phyloP scores from a whole-genome alignment of 345 rosid genomes.

The Populus ilicifolia region DNA sequence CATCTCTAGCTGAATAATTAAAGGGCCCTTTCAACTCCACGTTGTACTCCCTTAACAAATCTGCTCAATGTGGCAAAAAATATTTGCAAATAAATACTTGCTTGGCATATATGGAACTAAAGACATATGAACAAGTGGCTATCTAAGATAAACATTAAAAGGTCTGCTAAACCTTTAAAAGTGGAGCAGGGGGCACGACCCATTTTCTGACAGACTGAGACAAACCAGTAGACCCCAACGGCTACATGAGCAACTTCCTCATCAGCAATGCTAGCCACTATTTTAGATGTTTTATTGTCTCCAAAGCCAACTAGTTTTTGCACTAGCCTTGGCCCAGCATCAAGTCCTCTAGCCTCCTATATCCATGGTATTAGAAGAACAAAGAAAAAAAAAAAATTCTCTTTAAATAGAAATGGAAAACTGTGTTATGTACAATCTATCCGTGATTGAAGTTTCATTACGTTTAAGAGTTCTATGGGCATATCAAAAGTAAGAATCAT shows the following conservation, averaged over 20 bases:
- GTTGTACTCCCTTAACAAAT: conserved; percentile 61
- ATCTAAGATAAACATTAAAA: background rate
- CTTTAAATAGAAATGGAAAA: background rate
- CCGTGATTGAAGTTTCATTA: background rate
- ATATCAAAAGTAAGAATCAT: background rate
- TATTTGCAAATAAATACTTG: conserved; percentile 8
- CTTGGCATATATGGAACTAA: background rate
- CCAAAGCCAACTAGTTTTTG: conserved; percentile 79
- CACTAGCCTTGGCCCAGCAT: conserved; percentile 94
- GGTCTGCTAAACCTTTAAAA: conserved; percentile 57
- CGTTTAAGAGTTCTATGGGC: background rate
- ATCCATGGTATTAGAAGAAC: background rate
- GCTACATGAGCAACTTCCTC: conserved; percentile 98
- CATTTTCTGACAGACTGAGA: conserved; percentile 64
- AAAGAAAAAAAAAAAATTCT: background rate
- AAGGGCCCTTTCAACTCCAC: conserved; percentile 93
- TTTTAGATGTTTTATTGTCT: conserved; percentile 64
- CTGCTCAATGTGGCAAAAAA: conserved; percentile 33
- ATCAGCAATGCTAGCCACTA: conserved; percentile 72
- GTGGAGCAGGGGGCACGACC: conserved; percentile 63
- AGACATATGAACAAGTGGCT: background rate
- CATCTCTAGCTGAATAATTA: conserved; percentile 80
- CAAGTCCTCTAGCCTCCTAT: conserved; percentile 97
- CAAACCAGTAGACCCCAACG: conserved; percentile 86
- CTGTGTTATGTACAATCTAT: background rate